Conservation (phyloP, 1,284 basidiomycete species). For the Amylostereum chailletii region DNA sequence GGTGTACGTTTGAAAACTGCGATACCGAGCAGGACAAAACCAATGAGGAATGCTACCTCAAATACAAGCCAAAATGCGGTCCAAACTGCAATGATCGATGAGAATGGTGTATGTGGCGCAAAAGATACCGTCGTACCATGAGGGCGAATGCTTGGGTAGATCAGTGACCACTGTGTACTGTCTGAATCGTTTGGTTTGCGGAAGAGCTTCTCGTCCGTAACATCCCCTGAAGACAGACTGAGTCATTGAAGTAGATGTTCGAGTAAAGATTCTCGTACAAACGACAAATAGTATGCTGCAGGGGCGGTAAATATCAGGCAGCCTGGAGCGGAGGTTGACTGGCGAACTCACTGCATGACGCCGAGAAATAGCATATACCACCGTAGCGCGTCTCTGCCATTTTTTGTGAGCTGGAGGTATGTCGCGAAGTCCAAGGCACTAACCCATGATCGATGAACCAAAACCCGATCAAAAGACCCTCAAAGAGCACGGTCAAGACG, state of each 20-base stretch:
- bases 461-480: constrained; percentile 70
- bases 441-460: constrained; percentile 82
- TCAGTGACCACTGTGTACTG: constrained; percentile 64
- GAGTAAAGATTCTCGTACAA: constrained; percentile 37
- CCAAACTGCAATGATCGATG: constrained; percentile 46
- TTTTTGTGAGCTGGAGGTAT: constrained; percentile 3
- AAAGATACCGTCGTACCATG: constrained; percentile 41
- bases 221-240: constrained; percentile 51
- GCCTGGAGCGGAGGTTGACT: constrained; percentile 4
- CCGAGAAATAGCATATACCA: constrained; percentile 81
- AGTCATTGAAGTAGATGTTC: not conserved
- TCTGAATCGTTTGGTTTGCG: constrained; percentile 81
- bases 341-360: constrained; percentile 67
- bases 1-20: constrained; percentile 50
- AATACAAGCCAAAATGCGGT: constrained; percentile 70
- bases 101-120: not conserved
- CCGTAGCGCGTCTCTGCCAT: constrained; percentile 46
- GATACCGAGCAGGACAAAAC: constrained; percentile 65
- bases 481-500: constrained; percentile 63
- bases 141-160: constrained; percentile 58
- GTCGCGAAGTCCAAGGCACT: constrained; percentile 18
- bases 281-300: constrained; percentile 68
- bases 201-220: constrained; percentile 79
- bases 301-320: constrained; percentile 1
- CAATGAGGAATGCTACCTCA: constrained; percentile 55